Base-by-base conservation (phyloP, 176 grass and related monocot species). In the Paspalum vaginatum region DNA sequence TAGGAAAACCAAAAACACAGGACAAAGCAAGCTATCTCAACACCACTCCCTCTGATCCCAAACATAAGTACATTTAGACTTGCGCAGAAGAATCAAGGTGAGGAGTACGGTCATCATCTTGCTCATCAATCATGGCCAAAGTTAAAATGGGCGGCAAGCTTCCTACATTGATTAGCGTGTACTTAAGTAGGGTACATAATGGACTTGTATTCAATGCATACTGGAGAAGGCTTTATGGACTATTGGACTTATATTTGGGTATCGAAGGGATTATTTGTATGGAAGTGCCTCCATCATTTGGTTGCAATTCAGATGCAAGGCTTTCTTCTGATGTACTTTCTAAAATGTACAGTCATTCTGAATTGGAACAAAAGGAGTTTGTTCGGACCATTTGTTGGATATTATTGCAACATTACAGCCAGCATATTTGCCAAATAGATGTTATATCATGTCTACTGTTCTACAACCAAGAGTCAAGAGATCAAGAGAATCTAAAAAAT, bases 341-440 rank as follows among this genome's bases (percentile, higher is more conserved):
- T 42, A 12, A n/a, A 39, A 21, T 80, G 9, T 15, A 40, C 55
- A 58, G 9, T 58, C 8, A 51, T 66, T 86, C 14, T 59, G 56
- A 55, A 38, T 6, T 75, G 20, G 55, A 80, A 59, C 20, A 42
- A 53, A 72, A 54, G 15, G 0, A 10, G 15, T 54, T 21, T 65
- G 14, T 37, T 45, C 48, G 15, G 26, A 61, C 12, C 58, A 2
- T 21, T 46, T 67, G 18, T 40, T 58, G 2, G 40, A 70, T 65
- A n/a, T 74, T 58, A 2, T 9, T 51, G 51, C 15, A 3, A 27
- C 10, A 46, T 16, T 84, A 24, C 44, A 24, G 21, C 14, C 21
- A 59, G 44, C 60, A 20, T 62, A 50, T 84, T 84, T 60, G 49
- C 79, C 26, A 40, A 83, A 62, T 75, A 61, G 7, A 60, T 61